Base-by-base conservation (phyloP, 2,329 filamentous ascomycete genomes). In the Xylariales sp. region DNA sequence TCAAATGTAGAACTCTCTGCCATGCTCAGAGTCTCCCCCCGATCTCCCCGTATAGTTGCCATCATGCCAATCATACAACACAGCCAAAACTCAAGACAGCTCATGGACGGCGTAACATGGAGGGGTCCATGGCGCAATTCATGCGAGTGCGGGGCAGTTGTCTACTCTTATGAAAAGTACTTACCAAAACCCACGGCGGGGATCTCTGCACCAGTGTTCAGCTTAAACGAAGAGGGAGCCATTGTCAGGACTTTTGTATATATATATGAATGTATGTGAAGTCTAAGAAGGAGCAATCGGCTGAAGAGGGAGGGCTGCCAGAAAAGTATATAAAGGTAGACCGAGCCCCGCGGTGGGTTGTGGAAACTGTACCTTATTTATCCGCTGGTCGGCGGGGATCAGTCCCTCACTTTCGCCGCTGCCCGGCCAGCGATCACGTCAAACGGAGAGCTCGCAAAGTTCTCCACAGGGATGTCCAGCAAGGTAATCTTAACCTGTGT, bases 191-290 rank as follows among this genome's bases (percentile, higher is more conserved):
- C 80, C 15, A 85, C 57, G 27, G 79, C 75, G 33, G 81, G 80
- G 44, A 85, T 83, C 45, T 76, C 65, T 40, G 68, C 62, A 41
- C 79, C 79, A 25, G 70, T 81, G 66, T 84, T 85, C 48, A 85
- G 73, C 54, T 74, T 80, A 62, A 78, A 82, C 16, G 65, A 68
- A 46, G 72, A 66, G 47, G 69, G 67, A 41, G 73, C 63, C 75
- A 81, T 81, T 18, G 29, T 29, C 14, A 13, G 29, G 19, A 23
- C 10, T 14, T 16, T 13, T 38, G 13, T 23, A 17, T 29, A 6
- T 18, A 19, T 25, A 13, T 33, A 12, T 19, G 15, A 16, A 13
- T 15, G 35, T 11, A 8, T 30, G 11, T 31, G 25, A 19, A 29
- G 14, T 23, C 15, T 17, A 17, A 18, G n/a, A 20, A 15, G 20